Percentiles rank a stretch among this genome's conserved stretches.
Evolutionary conservation across 164 flowering plant species (phyloP).

Genomic region (Paratinospora sagittata): DNA sequence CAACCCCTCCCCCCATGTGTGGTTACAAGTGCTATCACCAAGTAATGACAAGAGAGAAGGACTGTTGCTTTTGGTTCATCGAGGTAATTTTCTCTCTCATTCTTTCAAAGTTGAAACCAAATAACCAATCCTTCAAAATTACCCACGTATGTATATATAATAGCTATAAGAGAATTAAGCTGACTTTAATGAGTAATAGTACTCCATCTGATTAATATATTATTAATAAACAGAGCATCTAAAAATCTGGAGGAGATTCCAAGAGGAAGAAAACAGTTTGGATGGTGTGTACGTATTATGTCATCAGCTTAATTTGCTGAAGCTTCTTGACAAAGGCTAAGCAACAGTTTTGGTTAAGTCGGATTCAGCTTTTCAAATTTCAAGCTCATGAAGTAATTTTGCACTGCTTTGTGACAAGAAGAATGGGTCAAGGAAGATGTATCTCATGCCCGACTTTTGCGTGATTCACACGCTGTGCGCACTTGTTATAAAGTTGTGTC

Average conservation of each 20-base stretch:
- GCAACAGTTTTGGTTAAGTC: conserved; percentile 8
- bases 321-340: conserved; percentile 11
- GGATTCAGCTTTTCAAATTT: conserved; percentile 16
- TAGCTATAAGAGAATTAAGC: no score
- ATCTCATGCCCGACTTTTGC: conserved; percentile 14
- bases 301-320: conserved; percentile 6
- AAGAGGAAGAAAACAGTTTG: conserved; percentile 14
- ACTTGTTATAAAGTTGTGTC: not conserved
- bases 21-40: not conserved
- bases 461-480: not conserved
- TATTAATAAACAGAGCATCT: conserved; percentile 2
- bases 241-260: conserved; percentile 9
- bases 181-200: not conserved
- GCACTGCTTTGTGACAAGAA: conserved; percentile 12
- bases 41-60: conserved; percentile 10
- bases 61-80: not conserved
- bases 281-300: conserved; percentile 3
- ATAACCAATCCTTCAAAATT: not conserved
- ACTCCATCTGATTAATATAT: not conserved
- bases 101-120: conserved; percentile 15
- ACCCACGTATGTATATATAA: no score
- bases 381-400: not conserved
- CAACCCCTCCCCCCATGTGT: conserved; percentile 7
- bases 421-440: conserved; percentile 11
- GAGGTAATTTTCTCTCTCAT: conserved; percentile 9